Base-by-base conservation (phyloP, 1,284 basidiomycete species). In the Austroboletus olivaceoglutinosus region DNA sequence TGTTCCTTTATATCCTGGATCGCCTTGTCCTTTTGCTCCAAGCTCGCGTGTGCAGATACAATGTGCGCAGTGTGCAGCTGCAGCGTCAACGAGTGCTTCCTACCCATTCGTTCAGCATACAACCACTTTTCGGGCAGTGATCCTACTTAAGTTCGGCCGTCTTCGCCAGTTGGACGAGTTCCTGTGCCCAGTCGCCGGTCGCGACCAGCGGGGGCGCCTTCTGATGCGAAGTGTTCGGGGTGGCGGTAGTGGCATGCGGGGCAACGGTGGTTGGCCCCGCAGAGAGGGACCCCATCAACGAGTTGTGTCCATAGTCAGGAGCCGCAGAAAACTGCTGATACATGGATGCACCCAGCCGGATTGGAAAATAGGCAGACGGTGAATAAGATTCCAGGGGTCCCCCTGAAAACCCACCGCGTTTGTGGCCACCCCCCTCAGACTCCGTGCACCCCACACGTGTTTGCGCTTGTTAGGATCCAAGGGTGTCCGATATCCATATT, bases 41-140 rank as follows among this genome's bases (percentile, higher is more conserved):
- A 72, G 33, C 82, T 78, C 4, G 86, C 81, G 62, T 91, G 87
- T 8, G 88, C 86, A 13, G 88, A 89, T 3, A 91, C 72, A 39
- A 91, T 89, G 62, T 91, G 87, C n/a, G 89, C 88, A 10, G 89
- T 91, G 58, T 91, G 89, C 22, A 91, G 71, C 63, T 91, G 89
- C 38, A 91, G 71, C 13, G 85, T 86, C 56, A 91, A 66, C 4
- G 87, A 86, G 67, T 91, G 89, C 70, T 89, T 90, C 70, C 88
- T 91, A 50, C 58, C 49, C 61, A 55, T 51, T 48, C 8, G 19
- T 43, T 49, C 56, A 41, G 47, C 47, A 43, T 37, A 16, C 18
- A 38, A 39, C 38, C 29, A 41, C 27, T 37, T 21, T 43, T n/a
- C 36, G 31, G 31, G 38, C n/a, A 34, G 21, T 40, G 43, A 45